Base-by-base conservation (phyloP, 176 grass and related monocot species). In the Chrysopogon serrulatus region DNA sequence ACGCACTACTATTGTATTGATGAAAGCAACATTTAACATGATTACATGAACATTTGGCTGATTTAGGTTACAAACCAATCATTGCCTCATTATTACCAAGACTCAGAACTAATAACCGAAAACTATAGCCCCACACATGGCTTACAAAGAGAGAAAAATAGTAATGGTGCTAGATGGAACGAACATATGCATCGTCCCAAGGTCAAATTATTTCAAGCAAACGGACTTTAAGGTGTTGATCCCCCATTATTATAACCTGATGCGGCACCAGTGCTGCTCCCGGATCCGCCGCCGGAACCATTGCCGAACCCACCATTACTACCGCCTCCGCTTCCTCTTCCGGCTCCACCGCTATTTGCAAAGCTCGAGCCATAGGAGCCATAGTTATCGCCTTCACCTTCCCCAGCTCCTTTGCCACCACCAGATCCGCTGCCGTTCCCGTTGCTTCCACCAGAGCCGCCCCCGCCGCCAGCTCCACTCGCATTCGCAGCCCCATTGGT, bases 241-340 rank as follows among this genome's bases (percentile, higher is more conserved):
- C 59, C 59, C 3, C 37, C 40, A 32, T 78, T 57, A 1, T 79
- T 45, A 56, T 62, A 62, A 3, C 53, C 68, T 3, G 68, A 17
- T 16, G 53, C 11, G 27, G 5, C 3, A 7, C 75, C 39, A 16
- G 4, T 1, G 7, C 75, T 71, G 30, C 0, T 79, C 10, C 83
- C 83, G 0, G 83, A 45, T 37, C 83, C 83, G 0, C 49, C 75
- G 1, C 75, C 83, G 2, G 23, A 36, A 5, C 75, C 65, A 13
- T 6, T 10, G 26, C 49, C 83, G 43, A 62, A 85, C 15, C 83
- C 83, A 21, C 65, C 75, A 8, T 85, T 16, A 10, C 59, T 39
- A 26, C 83, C 83, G 15, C 75, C 51, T 1, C 27, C 83, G 0
- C 16, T 21, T 3, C 51, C 83, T 0, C 39, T 17, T 10, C 83